These are phyloP conservation scores for Citrus sp. DNA, from an alignment of 345 rosid genomes.

Conservation along the genomic window DNA sequence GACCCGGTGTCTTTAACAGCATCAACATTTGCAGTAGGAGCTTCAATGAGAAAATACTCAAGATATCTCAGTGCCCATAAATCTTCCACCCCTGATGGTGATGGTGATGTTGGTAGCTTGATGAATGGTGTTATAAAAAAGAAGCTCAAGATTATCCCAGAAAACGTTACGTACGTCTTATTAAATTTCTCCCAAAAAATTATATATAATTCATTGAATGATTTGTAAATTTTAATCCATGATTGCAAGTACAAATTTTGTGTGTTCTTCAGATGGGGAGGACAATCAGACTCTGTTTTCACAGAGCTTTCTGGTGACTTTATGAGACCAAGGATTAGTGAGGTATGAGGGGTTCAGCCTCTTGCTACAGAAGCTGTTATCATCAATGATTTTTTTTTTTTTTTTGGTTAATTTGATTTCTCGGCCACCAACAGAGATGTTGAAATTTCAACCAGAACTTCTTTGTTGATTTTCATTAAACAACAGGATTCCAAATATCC, in stretches of 20 bases:
- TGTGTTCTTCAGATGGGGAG: conserved; percentile 67
- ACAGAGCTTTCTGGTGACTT: conserved; percentile 50
- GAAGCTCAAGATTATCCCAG: conserved; percentile 80
- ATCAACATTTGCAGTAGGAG: conserved; percentile 19
- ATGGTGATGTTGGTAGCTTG: conserved; percentile 36
- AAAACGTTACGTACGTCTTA: conserved; percentile 44
- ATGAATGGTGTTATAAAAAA: conserved; percentile 69
- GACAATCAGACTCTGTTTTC: conserved; percentile 55
- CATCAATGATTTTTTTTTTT: neutral
- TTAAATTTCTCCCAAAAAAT: neutral
- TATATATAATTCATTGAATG: neutral
- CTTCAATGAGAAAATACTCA: conserved; percentile 41
- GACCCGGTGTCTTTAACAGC: conserved; percentile 40
- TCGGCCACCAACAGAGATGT: neutral
- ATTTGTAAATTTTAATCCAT: neutral
- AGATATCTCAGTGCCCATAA: conserved; percentile 44
- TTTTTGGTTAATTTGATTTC: neutral
- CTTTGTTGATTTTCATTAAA: neutral
- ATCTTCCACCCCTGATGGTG: conserved; percentile 26
- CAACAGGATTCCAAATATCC: neutral
- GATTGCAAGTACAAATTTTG: neutral
- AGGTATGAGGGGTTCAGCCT: conserved; percentile 30
- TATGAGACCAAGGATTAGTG: conserved; percentile 75
- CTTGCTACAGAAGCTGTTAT: neutral
- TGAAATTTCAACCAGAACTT: neutral